Evolutionary conservation across 176 grass and related monocot species (phyloP), one percentile per base, ranked within the genome.

Genomic region (Luzula sylvatica): DNA sequence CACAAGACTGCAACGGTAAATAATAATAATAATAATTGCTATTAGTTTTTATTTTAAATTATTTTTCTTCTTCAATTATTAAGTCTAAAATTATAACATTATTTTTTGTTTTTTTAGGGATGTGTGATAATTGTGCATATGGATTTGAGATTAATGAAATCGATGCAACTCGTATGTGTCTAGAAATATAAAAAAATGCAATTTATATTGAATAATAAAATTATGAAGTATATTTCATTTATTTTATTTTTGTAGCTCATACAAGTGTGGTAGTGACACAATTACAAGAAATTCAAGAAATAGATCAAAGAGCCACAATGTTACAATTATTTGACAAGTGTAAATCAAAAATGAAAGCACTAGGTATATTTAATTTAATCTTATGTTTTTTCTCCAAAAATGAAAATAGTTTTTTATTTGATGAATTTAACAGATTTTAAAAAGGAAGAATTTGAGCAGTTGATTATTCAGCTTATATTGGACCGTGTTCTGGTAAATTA

Each of bases 271-370:
- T 85, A 20, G 49, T 88, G 38, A 88, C 67, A 22, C 42, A 58
- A 52, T 49, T 78, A 52, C 57, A 66, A 51, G 57, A 66, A 22
- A 66, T 78, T 26, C 60, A 73, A 85, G 63, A 72, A 46, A 88
- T 73, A 75, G 77, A 88, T 46, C 89, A 95, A 75, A 82, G 80
- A 61, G 80, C 89, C 49, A 95, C 89, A 45, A 61, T 95, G 51
- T 58, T 95, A 50, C 83, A 95, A 69, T 50, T 95, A 27, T 25
- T 95, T 20, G 83, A 95, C 38, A 95, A 75, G 56, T 84, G 83
- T 65, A 88, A 78, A 50, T 44, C 49, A 59, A 95, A 88, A 42
- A 77, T 79, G 50, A 95, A 75, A 61, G 48, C 35, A 50, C 59
- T 58, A 69, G 89, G 89, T 88, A 67, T 55, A 32, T 22, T 39